phyloP scores from a whole-genome alignment of 805 yeast genomes.

The Lachancea nothofagi region DNA sequence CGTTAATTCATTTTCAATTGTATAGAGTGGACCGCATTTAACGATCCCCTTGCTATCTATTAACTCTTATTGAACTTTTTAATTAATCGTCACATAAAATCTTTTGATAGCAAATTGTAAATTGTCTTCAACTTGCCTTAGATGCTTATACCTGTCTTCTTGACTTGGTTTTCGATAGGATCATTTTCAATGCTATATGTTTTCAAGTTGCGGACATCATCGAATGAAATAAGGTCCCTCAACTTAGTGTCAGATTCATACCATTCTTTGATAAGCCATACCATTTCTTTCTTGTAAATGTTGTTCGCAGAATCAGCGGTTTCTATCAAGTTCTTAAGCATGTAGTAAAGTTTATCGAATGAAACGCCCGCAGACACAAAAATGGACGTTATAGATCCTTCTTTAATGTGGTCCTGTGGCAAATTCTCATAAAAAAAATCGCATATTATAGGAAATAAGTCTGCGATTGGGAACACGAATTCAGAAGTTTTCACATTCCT shows the following conservation, averaged over 20 bases:
- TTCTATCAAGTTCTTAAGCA: constrained; percentile 57
- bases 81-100: not conserved
- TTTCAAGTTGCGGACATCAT: constrained; percentile 39
- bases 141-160: constrained; percentile 34
- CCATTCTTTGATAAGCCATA: constrained; percentile 61
- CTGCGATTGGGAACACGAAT: constrained; percentile 72
- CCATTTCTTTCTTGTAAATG: constrained; percentile 52
- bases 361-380: constrained; percentile 60
- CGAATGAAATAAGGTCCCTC: constrained; percentile 49
- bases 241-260: constrained; percentile 57
- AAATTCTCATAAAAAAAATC: constrained; percentile 44
- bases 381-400: constrained; percentile 56
- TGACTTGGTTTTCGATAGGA: constrained; percentile 49
- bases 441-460: constrained; percentile 59
- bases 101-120: too few relatives aligned
- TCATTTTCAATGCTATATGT: constrained; percentile 49
- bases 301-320: constrained; percentile 50
- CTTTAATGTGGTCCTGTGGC: constrained; percentile 36
- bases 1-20: too few relatives aligned
- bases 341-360: constrained; percentile 59
- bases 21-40: too few relatives aligned
- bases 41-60: not conserved
- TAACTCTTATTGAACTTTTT: not conserved
- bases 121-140: too few relatives aligned
- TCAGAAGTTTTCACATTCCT: constrained; percentile 62